phyloP scores from a whole-genome alignment of 106 monocot genomes.

The Alisma plantagoaquatica region DNA sequence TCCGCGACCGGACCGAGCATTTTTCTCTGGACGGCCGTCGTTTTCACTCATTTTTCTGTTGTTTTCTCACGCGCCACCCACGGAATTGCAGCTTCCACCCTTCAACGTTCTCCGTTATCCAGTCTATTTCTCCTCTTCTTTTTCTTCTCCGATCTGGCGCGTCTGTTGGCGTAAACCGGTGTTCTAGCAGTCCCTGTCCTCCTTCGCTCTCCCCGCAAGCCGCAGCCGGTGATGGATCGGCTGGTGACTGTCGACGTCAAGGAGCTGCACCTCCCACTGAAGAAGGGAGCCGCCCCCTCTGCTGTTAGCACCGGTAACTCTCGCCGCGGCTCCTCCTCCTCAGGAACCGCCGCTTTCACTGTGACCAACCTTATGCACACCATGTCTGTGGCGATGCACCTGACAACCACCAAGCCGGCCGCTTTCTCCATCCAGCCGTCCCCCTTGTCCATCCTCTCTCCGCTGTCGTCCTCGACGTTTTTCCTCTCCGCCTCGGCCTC shows the following conservation, averaged over 20 bases:
- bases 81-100: too few relatives aligned
- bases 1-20: too few relatives aligned
- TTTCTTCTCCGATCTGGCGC: too few relatives aligned
- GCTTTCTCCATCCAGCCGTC: conserved; percentile 5
- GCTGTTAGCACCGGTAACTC: background rate
- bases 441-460: background rate
- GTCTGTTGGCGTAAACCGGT: too few relatives aligned
- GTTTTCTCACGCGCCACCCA: too few relatives aligned
- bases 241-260: conserved; percentile 16
- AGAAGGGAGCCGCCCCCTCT: background rate
- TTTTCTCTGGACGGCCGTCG: too few relatives aligned
- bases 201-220: too few relatives aligned
- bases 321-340: conserved; percentile 3
- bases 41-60: too few relatives aligned
- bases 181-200: too few relatives aligned
- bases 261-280: conserved; percentile 5
- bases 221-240: conserved; percentile 9
- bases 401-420: conserved; percentile 8
- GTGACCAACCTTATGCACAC: conserved; percentile 25
- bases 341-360: background rate
- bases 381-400: conserved; percentile 20
- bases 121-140: too few relatives aligned
- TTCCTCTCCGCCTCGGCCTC: background rate
- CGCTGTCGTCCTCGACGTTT: background rate
- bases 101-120: too few relatives aligned